Base-by-base conservation (phyloP, 2,329 filamentous ascomycete species). In the Phaeophleospora eucalypticola region DNA sequence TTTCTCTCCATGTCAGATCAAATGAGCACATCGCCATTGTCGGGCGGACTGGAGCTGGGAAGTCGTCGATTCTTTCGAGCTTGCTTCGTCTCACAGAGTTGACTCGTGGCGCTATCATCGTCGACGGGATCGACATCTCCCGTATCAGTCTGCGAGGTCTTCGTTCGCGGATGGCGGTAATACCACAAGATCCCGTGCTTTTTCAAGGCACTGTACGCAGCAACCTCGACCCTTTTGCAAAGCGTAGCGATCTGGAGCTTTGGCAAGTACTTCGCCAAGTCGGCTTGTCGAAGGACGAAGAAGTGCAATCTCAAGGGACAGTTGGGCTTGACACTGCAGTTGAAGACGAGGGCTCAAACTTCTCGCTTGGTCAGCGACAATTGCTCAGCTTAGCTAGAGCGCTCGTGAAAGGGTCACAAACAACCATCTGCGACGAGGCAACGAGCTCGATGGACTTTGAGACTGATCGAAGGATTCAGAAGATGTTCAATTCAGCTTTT, bases 351-450 rank as follows among this genome's bases (percentile, higher is more conserved):
- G 93, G 93, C 0, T 78, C 95, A 51, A 97, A 97, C 69, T 96
- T 95, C 74, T 95, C 89, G 0, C 83, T 97, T 8, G 91, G 91
- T 4, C 91, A 97, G 71, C 82, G 93, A 2, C 93, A 97, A 68
- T 80, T 97, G 40, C 95, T 97, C 86, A 91, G 93, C 1, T 77
- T 98, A 1, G 90, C 90, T 0, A 83, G 93, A 1, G 93, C 93
- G 0, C 80, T 98, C 2, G 91, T 97, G 3, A 83, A 91, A 33
- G 82, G 84, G 36, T 86, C 84, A 0, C 88, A 86, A 58, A 96
- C 97, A 69, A 96, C 97, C 59, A 84, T 98, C 41, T 96, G 91
- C 68, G 93, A 98, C 72, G 93, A 98, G 69, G 93, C 93, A 1
- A 98, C 93, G 0, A 89, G 84, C 1, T 87, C 82, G 0, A 90